phyloP scores from a whole-genome alignment of 176 grass and related monocot genomes.

The Carex myosuroides region DNA sequence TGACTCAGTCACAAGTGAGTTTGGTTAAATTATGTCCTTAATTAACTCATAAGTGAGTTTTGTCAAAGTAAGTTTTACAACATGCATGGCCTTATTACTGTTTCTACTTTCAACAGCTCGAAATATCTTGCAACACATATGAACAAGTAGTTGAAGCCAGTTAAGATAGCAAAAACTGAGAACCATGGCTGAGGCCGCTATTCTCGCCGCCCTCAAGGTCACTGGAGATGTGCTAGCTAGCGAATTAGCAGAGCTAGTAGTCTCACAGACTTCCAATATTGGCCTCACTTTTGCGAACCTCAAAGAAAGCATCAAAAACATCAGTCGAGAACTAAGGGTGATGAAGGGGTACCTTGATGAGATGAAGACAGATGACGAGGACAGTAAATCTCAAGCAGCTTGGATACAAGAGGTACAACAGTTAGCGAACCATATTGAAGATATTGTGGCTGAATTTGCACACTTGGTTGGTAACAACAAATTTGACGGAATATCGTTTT shows the following conservation, averaged over 20 bases:
- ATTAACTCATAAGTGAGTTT: neutral
- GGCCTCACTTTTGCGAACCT: neutral
- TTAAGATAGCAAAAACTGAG: neutral
- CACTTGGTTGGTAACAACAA: neutral
- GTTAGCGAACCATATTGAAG: slow-evolving; percentile 25
- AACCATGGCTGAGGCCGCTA: slow-evolving; percentile 18
- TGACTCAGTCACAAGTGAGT: no score
- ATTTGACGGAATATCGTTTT: neutral
- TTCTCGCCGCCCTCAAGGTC: slow-evolving; percentile 20
- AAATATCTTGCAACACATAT: neutral
- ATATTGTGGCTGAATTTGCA: slow-evolving; percentile 35
- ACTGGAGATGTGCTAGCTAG: neutral
- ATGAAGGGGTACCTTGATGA: slow-evolving; percentile 20
- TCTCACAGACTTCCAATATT: neutral
- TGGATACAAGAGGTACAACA: slow-evolving; percentile 32
- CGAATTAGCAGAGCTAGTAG: neutral
- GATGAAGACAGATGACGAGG: neutral
- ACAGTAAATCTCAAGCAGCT: neutral
- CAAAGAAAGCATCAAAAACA: slow-evolving; percentile 8
- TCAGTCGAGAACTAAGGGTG: slow-evolving; percentile 28
- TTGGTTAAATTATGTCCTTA: no score
- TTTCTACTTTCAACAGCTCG: neutral
- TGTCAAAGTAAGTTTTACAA: neutral
- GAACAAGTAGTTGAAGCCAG: neutral
- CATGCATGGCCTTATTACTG: neutral